Percentiles rank a stretch among this genome's conserved stretches.
These are phyloP conservation scores for Malassezia dermatis DNA, from an alignment of 1,284 basidiomycete genomes.

Conservation along the genomic window DNA sequence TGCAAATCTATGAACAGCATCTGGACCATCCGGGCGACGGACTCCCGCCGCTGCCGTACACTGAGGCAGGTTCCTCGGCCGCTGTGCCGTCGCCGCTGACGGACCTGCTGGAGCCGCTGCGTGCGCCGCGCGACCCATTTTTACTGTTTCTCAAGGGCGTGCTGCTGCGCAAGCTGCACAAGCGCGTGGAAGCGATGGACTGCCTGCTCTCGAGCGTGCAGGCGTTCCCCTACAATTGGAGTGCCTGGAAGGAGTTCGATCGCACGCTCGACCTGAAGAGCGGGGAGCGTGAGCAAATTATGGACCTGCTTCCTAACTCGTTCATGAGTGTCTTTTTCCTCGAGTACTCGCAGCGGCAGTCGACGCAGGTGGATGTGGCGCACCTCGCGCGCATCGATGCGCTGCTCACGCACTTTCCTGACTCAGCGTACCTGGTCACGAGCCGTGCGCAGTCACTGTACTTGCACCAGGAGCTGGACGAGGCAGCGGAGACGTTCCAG, in stretches of 20 bases:
- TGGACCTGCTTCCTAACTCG: constrained; percentile 62
- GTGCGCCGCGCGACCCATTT: constrained; percentile 30
- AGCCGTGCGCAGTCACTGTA: constrained; percentile 31
- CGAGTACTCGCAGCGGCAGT: constrained; percentile 74
- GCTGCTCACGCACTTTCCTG: constrained; percentile 69
- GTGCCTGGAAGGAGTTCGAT: constrained; percentile 58
- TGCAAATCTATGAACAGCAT: constrained; percentile 52
- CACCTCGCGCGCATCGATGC: constrained; percentile 34
- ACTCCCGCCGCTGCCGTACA: constrained; percentile 21
- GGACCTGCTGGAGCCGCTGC: constrained; percentile 31
- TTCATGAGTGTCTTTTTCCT: constrained; percentile 72
- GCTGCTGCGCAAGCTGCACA: constrained; percentile 40
- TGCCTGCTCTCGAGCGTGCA: constrained; percentile 66
- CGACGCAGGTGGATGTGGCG: constrained; percentile 51
- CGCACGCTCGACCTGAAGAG: constrained; percentile 29
- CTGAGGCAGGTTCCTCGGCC: not conserved
- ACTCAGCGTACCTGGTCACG: constrained; percentile 69
- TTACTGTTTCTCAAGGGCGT: constrained; percentile 44
- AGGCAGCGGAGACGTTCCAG: constrained; percentile 39
- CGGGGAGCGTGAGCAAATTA: constrained; percentile 25
- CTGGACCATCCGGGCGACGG: constrained; percentile 27
- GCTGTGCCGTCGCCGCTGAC: constrained; percentile 18
- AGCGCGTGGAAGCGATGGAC: constrained; percentile 64
- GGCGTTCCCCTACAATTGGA: constrained; percentile 89
- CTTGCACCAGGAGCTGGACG: constrained; percentile 17